phyloP scores from a whole-genome alignment of 495 filamentous ascomycete genomes.

The Glarea lozoyensis region DNA sequence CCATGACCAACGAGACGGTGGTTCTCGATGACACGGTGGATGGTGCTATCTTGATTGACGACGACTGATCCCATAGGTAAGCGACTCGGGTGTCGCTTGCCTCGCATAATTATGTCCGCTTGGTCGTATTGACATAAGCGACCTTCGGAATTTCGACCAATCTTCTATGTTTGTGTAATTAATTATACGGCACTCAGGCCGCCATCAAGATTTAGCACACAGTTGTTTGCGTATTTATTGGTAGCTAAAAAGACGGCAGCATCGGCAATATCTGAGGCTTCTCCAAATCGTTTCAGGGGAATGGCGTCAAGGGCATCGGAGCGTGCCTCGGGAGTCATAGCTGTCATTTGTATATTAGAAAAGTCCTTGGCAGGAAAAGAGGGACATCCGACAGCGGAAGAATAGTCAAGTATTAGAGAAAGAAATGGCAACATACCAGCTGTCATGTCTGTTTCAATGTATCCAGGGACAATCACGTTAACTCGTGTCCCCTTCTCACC shows the following conservation, averaged over 20 bases:
- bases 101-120: neutral
- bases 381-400: constrained; percentile 1
- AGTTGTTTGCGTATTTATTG: constrained; percentile 77
- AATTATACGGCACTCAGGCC: constrained; percentile 54
- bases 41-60: constrained; percentile 70
- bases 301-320: constrained; percentile 31
- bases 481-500: constrained; percentile 51
- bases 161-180: neutral
- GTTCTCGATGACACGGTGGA: constrained; percentile 48
- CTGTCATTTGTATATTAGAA: constrained; percentile 26
- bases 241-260: constrained; percentile 69
- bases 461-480: constrained; percentile 78
- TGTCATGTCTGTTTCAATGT: constrained; percentile 73
- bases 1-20: constrained; percentile 31
- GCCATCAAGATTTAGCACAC: constrained; percentile 78
- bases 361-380: neutral
- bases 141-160: neutral
- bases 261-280: constrained; percentile 64
- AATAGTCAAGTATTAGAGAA: constrained; percentile 7
- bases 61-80: constrained; percentile 47
- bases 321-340: constrained; percentile 19
- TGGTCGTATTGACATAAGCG: neutral
- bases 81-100: too few relatives aligned
- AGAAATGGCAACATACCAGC: constrained; percentile 39
- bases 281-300: constrained; percentile 62